Conservation (phyloP, 441 rosid genomes). For the Adansonia gregorii region DNA sequence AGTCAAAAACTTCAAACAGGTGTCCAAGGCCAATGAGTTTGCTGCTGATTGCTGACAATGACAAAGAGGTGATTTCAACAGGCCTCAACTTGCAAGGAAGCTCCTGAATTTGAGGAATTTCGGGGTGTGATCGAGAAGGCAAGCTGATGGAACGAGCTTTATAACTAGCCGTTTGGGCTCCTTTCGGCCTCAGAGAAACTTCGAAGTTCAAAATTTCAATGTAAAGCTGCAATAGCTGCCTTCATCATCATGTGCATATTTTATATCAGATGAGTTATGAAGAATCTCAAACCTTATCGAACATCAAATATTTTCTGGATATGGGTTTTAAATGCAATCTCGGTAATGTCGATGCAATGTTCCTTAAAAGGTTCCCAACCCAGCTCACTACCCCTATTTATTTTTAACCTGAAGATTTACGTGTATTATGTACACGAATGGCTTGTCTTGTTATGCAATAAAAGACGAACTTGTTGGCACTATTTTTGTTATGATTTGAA, state of each 20-base stretch:
- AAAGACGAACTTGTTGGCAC: not conserved
- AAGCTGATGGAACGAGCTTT: conserved; percentile 49
- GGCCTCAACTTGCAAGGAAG: conserved; percentile 36
- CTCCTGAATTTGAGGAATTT: conserved; percentile 36
- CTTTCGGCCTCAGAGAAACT: not conserved
- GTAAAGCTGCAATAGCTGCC: not conserved
- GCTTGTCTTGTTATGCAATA: conserved; percentile 18
- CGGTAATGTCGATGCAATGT: not conserved
- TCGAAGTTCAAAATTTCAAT: not conserved
- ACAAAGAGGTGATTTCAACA: conserved; percentile 32
- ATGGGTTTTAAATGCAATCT: not conserved
- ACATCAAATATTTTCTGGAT: conserved; percentile 13
- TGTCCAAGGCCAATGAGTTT: conserved; percentile 35
- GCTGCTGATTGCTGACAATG: conserved; percentile 28
- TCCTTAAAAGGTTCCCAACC: not conserved
- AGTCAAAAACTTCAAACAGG: conserved; percentile 39
- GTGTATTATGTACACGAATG: conserved; percentile 17
- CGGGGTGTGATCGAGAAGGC: conserved; percentile 46
- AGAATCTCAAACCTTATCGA: not conserved
- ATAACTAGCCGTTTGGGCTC: conserved; percentile 19
- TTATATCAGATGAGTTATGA: not conserved
- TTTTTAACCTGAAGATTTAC: not conserved
- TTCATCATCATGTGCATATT: not conserved
- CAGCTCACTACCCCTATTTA: not conserved
- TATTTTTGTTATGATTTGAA: not conserved